These are phyloP conservation scores for Teunomyces lycoperdinae DNA, from an alignment of 805 yeast species.

Conservation along the genomic window DNA sequence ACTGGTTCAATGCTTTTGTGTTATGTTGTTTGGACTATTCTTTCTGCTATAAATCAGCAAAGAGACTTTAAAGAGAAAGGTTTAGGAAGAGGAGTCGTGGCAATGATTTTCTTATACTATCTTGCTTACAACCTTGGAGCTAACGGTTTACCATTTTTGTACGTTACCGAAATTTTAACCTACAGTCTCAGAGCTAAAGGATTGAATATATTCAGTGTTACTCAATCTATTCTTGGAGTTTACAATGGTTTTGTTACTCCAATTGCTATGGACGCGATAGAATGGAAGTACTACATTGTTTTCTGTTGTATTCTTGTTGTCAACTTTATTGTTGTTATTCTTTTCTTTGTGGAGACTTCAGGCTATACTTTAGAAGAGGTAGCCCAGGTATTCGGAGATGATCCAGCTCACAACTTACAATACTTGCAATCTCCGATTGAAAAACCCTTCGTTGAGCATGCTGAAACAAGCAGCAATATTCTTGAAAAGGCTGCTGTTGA, in stretches of 20 bases:
- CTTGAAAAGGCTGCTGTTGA: not conserved
- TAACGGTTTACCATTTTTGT: conserved; percentile 46
- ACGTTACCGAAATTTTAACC: conserved; percentile 43
- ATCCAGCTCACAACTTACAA: conserved; percentile 6
- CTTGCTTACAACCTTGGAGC: conserved; percentile 40
- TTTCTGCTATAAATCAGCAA: conserved; percentile 45
- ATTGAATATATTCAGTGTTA: conserved; percentile 19
- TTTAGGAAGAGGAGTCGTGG: conserved; percentile 45
- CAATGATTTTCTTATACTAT: conserved; percentile 49
- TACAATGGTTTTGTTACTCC: conserved; percentile 24
- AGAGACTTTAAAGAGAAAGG: conserved; percentile 23
- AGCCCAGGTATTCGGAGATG: conserved; percentile 40
- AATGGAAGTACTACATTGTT: conserved; percentile 46
- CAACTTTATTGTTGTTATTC: conserved; percentile 26
- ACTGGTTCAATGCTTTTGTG: conserved; percentile 32
- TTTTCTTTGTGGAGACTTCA: conserved; percentile 40
- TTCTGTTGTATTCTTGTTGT: conserved; percentile 27
- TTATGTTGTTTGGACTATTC: conserved; percentile 41
- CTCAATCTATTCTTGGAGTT: conserved; percentile 19
- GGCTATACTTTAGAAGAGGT: conserved; percentile 45
- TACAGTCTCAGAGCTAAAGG: conserved; percentile 43
- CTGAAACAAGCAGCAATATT: not conserved
- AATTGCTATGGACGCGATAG: conserved; percentile 39
- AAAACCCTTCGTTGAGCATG: not conserved
- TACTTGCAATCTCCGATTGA: conserved; percentile 1